A percentile compares a stretch with the other conserved stretches of the same genome.
phyloP scores from a whole-genome alignment of 2,329 filamentous ascomycete species.

The Trichophaea hybrida region DNA sequence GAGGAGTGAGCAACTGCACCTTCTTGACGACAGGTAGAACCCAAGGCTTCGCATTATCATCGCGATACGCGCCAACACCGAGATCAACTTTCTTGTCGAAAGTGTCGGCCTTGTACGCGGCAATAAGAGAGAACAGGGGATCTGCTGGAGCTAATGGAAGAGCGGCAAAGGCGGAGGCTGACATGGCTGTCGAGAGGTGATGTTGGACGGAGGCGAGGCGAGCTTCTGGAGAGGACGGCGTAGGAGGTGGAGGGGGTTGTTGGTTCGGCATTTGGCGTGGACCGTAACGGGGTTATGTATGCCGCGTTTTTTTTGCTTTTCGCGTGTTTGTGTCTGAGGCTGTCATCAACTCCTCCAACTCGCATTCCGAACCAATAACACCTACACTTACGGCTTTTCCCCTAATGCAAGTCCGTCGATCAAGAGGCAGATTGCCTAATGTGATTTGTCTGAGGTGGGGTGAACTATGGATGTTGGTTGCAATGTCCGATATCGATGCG shows the following conservation, averaged over 20 bases:
- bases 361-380: no score
- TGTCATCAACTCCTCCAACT: no score
- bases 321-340: no score
- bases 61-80: constrained; percentile 89
- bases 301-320: no score
- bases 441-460: no score
- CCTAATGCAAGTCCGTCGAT: no score
- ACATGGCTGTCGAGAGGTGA: constrained; percentile 16
- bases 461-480: no score
- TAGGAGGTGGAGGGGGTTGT: background rate
- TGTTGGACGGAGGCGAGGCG: constrained; percentile 22
- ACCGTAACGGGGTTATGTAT: no score
- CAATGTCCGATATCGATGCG: no score
- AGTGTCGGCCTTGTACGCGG: constrained; percentile 68
- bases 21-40: constrained; percentile 91
- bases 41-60: constrained; percentile 94
- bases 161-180: constrained; percentile 35
- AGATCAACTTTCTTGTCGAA: constrained; percentile 76
- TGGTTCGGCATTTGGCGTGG: background rate
- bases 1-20: constrained; percentile 38
- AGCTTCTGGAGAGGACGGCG: constrained; percentile 8
- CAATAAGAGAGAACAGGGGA: constrained; percentile 83
- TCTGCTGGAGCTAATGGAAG: constrained; percentile 90
- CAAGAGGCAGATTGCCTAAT: no score
- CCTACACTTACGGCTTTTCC: no score